Evolutionary conservation across 768 basidiomycete genomes (phyloP).

Genomic region (Butyriboletus loyo): DNA sequence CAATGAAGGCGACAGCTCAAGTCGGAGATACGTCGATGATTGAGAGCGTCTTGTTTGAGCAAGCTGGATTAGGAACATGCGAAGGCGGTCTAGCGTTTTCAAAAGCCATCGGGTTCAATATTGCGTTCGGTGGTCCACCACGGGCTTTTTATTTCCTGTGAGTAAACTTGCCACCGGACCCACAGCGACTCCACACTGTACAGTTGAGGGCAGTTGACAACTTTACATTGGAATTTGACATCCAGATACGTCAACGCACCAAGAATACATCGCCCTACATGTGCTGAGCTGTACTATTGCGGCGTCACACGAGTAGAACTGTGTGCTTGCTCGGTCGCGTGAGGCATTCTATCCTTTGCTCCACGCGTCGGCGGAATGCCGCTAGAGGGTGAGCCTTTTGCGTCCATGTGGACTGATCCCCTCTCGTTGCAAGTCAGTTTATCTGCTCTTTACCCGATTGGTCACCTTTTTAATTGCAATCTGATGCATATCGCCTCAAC

Average conservation of each 20-base stretch:
- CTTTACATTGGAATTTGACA: too few species aligned
- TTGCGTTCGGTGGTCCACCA: not conserved
- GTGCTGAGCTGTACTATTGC: not conserved
- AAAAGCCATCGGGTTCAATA: too few species aligned
- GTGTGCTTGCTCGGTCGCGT: not conserved
- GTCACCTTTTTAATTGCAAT: not conserved
- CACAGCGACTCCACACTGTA: too few species aligned
- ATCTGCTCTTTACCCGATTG: constrained; percentile 2
- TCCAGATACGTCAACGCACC: not conserved
- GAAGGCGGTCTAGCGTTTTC: too few species aligned
- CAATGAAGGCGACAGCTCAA: too few species aligned
- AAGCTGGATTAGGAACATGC: too few species aligned
- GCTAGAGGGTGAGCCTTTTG: not conserved
- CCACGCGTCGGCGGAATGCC: not conserved
- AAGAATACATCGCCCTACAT: not conserved
- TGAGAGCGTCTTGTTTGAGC: too few species aligned
- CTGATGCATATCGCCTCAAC: not conserved
- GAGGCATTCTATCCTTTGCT: not conserved
- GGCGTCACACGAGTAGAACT: not conserved
- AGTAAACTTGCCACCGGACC: not conserved
- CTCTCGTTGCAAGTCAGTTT: not conserved
- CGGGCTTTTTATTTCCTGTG: not conserved
- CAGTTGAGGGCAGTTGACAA: too few species aligned
- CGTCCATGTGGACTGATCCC: constrained; percentile 3
- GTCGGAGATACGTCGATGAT: too few species aligned